A percentile compares a stretch with the other conserved stretches of the same genome.
These are phyloP conservation scores for Stagonosporopsis rhizophila DNA, from an alignment of 2,329 filamentous ascomycete species.

Conservation along the genomic window DNA sequence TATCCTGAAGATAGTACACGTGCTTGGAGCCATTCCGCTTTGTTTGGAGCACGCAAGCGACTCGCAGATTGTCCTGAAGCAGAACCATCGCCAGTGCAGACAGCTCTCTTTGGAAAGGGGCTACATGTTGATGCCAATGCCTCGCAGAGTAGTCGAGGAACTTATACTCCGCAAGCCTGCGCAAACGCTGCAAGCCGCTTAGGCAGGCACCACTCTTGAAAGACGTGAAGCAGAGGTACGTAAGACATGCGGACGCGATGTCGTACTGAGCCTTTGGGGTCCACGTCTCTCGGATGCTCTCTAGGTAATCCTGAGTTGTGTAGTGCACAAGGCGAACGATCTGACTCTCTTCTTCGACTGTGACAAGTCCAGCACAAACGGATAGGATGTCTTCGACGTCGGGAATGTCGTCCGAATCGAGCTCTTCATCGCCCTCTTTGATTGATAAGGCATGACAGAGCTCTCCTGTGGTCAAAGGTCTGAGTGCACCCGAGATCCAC, in stretches of 20 bases:
- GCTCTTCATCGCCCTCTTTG: conserved; percentile 1
- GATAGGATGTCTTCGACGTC: conserved; percentile 25
- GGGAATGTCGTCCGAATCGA: conserved; percentile 20
- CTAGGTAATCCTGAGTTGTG: conserved; percentile 39
- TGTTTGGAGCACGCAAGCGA: neutral
- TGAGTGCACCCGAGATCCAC: conserved; percentile 25
- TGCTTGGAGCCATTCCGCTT: neutral
- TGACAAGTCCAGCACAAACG: conserved; percentile 42
- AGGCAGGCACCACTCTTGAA: conserved; percentile 28
- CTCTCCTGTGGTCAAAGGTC: conserved; percentile 22
- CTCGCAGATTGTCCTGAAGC: neutral
- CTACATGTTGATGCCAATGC: conserved; percentile 35
- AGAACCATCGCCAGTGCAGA: conserved; percentile 13
- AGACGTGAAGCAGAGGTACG: conserved; percentile 38
- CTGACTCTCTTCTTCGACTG: conserved; percentile 35
- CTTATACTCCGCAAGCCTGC: conserved; percentile 21
- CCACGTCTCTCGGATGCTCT: conserved; percentile 33
- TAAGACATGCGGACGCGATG: conserved; percentile 37
- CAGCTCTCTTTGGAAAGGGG: neutral
- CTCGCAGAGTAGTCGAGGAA: conserved; percentile 40
- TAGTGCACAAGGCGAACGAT: conserved; percentile 41
- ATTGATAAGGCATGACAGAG: conserved; percentile 25
- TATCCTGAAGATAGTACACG: neutral
- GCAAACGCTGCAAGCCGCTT: conserved; percentile 21
- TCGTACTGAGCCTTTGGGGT: conserved; percentile 25